Base-by-base conservation (phyloP, 2,329 filamentous ascomycete species). In the Fusarium fracticaudum region DNA sequence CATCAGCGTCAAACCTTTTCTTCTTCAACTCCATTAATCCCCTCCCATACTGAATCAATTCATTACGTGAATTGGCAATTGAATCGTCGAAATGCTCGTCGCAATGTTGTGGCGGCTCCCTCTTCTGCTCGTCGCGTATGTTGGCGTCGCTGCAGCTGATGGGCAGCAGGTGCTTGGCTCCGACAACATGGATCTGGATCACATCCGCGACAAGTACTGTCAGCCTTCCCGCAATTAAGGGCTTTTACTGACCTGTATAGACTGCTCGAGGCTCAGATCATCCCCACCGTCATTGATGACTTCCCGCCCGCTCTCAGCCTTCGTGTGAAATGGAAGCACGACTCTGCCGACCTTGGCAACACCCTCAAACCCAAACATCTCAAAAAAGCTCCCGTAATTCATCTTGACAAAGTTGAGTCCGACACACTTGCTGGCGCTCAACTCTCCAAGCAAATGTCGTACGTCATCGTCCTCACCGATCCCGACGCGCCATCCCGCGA, bases 401-500 rank as follows among this genome's bases (percentile, higher is more conserved):
- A 64, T 50, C 60, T 74, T 2, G 63, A 66, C 2, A 62, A 50
- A 1, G 31, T 60, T 1, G 43, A 60, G 2, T 31, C 54, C 0
- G 50, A 75, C 1, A 10, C 33, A 1, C 15, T 41, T 1, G 20
- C 50, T 3, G 26, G 57, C 5, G 3, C 22, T 4, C 11, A 67
- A 22, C 11, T 45, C 9, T 45, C 47, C 5, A 29, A 50, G 6
- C n/a, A 63, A 22, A 51, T 60, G 7, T 67, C 60, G 3, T 69
- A 60, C 37, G 73, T 71, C 11, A 31, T 76, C 10, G 48, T 64
- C 14, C 50, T 77, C n/a, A 77, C 75, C 0, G 73, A 77, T 6
- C 75, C 75, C 10, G 75, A 77, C 11, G 75, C 75, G 1, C 75
- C 75, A 14, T 77, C 75, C 0, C 62, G 75, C 18, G 64, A 71